Percentiles rank a stretch among this genome's conserved stretches.
These are phyloP conservation scores for Pythium sukuiense DNA, from an alignment of 352 stramenopile species.

Conservation along the genomic window DNA sequence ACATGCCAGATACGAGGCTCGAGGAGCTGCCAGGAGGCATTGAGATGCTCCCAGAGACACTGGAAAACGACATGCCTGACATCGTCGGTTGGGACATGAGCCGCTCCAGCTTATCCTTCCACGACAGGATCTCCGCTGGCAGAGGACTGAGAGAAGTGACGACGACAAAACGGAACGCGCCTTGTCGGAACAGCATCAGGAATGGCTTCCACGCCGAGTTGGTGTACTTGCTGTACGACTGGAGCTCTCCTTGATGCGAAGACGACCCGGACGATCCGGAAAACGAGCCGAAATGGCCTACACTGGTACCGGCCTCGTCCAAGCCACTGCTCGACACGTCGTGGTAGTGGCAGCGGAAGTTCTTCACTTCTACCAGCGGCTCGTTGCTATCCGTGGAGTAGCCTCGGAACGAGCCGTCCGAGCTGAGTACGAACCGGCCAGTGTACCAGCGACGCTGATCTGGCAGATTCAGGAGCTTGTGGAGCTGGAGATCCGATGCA, in stretches of 20 bases:
- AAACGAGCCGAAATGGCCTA: background rate
- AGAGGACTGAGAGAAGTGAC: conserved; percentile 44
- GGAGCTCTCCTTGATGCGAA: conserved; percentile 1
- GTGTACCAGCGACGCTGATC: conserved; percentile 54
- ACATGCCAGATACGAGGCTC: background rate
- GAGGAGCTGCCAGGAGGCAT: background rate
- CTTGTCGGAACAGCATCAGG: conserved; percentile 55
- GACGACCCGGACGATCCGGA: background rate
- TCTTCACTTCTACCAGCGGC: conserved; percentile 46
- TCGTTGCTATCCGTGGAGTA: conserved; percentile 31
- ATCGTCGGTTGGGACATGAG: conserved; percentile 18
- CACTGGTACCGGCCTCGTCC: conserved; percentile 10
- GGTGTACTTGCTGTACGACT: conserved; percentile 31
- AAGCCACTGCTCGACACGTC: conserved; percentile 22
- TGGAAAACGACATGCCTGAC: conserved; percentile 7
- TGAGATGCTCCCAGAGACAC: conserved; percentile 6
- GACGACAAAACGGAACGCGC: conserved; percentile 53
- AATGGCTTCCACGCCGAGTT: conserved; percentile 44
- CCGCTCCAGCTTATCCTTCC: conserved; percentile 59
- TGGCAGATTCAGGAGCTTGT: conserved; percentile 54
- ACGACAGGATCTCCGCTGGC: conserved; percentile 44
- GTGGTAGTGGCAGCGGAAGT: conserved; percentile 54
- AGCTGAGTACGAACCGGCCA: conserved; percentile 43
- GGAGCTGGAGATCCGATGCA: conserved; percentile 32
- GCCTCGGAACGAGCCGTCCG: conserved; percentile 49